A percentile compares a stretch with the other conserved stretches of the same genome.
These are phyloP conservation scores for Crithidia fasciculata DNA, from an alignment of 208 protist genomes.

Conservation along the genomic window DNA sequence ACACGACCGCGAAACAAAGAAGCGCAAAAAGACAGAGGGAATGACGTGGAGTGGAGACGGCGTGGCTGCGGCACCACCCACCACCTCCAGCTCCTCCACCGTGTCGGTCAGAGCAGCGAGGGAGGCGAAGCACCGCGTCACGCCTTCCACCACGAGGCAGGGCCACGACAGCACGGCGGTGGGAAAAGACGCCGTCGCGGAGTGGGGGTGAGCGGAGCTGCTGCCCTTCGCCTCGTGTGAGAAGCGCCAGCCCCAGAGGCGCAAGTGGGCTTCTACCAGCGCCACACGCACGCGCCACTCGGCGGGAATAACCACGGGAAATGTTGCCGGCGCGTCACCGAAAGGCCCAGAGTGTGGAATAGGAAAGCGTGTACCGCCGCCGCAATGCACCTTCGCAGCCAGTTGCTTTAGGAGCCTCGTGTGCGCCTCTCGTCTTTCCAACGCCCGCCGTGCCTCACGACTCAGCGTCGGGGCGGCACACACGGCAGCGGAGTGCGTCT, in stretches of 20 bases:
- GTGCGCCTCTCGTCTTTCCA: slow-evolving; percentile 11
- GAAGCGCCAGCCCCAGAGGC: slow-evolving; percentile 80
- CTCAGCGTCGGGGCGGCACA: background rate
- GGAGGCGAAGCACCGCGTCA: slow-evolving; percentile 35
- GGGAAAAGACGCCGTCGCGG: background rate
- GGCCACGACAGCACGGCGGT: slow-evolving; percentile 62
- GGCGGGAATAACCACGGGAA: slow-evolving; percentile 37
- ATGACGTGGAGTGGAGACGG: slow-evolving; percentile 24
- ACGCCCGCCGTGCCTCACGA: slow-evolving; percentile 9
- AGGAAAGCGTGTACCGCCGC: background rate
- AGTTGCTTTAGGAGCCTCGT: slow-evolving; percentile 6
- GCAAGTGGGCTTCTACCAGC: slow-evolving; percentile 41
- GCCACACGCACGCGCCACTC: slow-evolving; percentile 49
- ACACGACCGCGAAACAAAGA: slow-evolving; percentile 80
- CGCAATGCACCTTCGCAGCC: background rate
- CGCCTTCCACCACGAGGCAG: slow-evolving; percentile 49
- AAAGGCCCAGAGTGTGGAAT: background rate
- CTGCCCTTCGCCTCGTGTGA: slow-evolving; percentile 1
- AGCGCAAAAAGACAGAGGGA: slow-evolving; percentile 63
- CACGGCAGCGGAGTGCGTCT: background rate
- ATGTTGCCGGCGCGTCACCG: slow-evolving; percentile 1
- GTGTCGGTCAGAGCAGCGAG: slow-evolving; percentile 49
- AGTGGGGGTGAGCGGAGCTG: background rate
- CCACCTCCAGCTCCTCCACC: slow-evolving; percentile 59
- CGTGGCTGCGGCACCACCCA: slow-evolving; percentile 10